A percentile compares a stretch with the other conserved stretches of the same genome.
Conservation (phyloP, 306 rosid genomes). For the Rubus parviflorus region DNA sequence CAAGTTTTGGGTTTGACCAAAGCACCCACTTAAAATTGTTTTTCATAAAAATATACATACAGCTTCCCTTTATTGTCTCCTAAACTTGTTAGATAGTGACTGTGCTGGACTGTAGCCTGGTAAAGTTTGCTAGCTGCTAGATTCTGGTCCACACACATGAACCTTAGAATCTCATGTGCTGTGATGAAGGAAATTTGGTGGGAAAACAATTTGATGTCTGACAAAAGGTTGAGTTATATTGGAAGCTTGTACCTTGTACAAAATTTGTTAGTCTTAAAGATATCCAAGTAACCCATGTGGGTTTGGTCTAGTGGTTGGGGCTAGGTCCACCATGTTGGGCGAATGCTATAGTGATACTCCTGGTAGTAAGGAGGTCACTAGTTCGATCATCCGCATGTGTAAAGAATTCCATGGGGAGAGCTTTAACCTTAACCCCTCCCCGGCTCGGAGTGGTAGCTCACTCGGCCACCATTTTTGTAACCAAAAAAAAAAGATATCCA, state of each 20-base stretch:
- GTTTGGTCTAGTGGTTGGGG: too few relatives aligned
- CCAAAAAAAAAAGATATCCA: too few relatives aligned
- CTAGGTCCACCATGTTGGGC: too few relatives aligned
- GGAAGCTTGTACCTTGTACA: conserved; percentile 1
- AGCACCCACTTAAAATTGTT: conserved; percentile 31
- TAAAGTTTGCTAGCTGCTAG: conserved; percentile 32
- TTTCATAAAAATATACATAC: conserved; percentile 23
- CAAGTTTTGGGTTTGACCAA: conserved; percentile 69
- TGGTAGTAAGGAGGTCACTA: too few relatives aligned
- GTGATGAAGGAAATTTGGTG: background rate
- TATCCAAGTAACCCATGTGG: too few relatives aligned
- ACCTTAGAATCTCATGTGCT: conserved; percentile 9
- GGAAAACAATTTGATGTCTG: conserved; percentile 6
- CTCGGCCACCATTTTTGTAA: too few relatives aligned
- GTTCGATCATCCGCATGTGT: too few relatives aligned
- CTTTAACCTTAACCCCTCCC: too few relatives aligned
- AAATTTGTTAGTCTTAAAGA: background rate
- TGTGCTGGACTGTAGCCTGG: conserved; percentile 19
- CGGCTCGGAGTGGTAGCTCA: too few relatives aligned
- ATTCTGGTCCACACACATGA: conserved; percentile 45
- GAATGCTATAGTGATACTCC: too few relatives aligned
- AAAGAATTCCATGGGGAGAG: too few relatives aligned
- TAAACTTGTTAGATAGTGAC: conserved; percentile 34
- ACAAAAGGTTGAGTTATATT: background rate
- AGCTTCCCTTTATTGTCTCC: conserved; percentile 18